Evolutionary conservation across 78 protist species (phyloP).

Genomic region (Emiliania huxleyi): DNA sequence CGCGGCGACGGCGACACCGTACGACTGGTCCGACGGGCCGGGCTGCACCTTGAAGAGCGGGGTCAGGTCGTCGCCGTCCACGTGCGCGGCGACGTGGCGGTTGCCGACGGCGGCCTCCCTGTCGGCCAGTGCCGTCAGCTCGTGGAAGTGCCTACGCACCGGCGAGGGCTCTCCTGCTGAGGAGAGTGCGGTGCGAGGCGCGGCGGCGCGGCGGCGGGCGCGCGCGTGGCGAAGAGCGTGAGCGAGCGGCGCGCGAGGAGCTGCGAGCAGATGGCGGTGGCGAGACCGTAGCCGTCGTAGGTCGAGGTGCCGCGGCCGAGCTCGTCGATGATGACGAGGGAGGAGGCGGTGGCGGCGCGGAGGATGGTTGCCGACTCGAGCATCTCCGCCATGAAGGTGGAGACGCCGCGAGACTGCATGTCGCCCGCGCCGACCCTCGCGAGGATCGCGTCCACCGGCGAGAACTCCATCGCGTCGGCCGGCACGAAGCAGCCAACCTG

Average conservation of each 20-base stretch:
- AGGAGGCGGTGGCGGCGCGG: conserved; percentile 75
- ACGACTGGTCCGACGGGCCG: neutral
- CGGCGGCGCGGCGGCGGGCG: no score
- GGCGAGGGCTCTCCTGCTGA: no score
- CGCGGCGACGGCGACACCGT: neutral
- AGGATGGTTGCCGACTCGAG: conserved; percentile 92
- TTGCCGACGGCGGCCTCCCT: conserved; percentile 24
- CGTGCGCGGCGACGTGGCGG: conserved; percentile 75
- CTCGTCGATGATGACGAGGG: conserved; percentile 96
- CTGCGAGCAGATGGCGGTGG: conserved; percentile 92
- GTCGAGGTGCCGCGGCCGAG: conserved; percentile 99
- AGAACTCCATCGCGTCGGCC: conserved; percentile 37
- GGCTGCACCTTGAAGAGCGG: conserved; percentile 25
- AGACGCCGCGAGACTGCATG: conserved; percentile 60
- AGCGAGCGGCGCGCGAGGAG: conserved; percentile 36
- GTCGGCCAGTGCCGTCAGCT: conserved; percentile 70
- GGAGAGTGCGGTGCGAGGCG: no score
- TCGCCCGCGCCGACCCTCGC: conserved; percentile 98
- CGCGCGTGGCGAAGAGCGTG: conserved; percentile 92
- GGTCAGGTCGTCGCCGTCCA: conserved; percentile 13
- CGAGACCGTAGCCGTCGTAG: conserved; percentile 98
- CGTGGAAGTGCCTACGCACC: conserved; percentile 97
- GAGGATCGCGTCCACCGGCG: conserved; percentile 80
- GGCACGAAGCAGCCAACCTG: conserved; percentile 97
- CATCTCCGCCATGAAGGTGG: conserved; percentile 98